phyloP scores from a whole-genome alignment of 441 rosid genomes.

The Kokia cookei region DNA sequence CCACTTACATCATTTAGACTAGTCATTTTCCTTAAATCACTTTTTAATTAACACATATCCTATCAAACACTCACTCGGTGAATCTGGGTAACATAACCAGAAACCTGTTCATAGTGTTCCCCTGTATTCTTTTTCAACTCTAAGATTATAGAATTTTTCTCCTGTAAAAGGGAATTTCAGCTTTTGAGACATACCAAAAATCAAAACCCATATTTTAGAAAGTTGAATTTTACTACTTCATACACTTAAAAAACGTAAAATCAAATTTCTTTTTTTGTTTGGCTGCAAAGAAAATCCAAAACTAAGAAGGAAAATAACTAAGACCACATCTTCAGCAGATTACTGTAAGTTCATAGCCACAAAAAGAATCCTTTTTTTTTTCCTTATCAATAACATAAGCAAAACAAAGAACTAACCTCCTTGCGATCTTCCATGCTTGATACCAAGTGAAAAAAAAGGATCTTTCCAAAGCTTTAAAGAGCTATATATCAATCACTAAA shows the following conservation, averaged over 20 bases:
- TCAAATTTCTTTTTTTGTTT: not conserved
- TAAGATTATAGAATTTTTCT: not conserved
- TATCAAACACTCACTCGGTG: not conserved
- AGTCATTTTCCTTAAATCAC: no score
- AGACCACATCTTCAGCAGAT: not conserved
- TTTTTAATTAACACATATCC: no score
- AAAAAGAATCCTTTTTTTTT: not conserved
- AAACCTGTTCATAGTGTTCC: not conserved
- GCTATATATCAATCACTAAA: not conserved
- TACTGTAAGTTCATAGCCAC: not conserved
- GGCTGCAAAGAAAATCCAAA: not conserved
- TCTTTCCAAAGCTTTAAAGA: not conserved
- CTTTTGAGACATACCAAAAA: not conserved
- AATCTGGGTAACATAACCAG: not conserved
- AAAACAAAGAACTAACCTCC: conserved; percentile 32
- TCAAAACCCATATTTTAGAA: not conserved
- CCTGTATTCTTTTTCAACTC: not conserved
- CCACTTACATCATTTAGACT: no score
- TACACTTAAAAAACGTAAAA: not conserved
- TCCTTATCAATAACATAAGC: not conserved
- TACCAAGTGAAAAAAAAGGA: not conserved
- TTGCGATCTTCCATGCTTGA: conserved; percentile 53
- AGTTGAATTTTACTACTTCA: not conserved
- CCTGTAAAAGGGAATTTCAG: not conserved
- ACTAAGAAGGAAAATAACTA: not conserved